These are phyloP conservation scores for Leishmania arabica DNA, from an alignment of 208 protist species.

Conservation along the genomic window DNA sequence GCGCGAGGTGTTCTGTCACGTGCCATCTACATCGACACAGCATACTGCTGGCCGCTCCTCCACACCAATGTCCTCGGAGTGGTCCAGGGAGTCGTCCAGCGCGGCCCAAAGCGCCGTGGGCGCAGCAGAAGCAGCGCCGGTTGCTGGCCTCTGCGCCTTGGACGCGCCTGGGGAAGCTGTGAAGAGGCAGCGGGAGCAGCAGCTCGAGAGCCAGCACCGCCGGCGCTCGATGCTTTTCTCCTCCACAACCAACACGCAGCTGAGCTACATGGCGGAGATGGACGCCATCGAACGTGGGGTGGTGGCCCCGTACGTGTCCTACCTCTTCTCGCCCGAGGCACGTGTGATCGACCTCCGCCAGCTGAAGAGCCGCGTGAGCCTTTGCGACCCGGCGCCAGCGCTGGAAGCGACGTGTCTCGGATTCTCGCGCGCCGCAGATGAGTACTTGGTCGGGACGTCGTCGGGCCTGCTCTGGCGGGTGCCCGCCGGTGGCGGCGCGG, in stretches of 20 bases:
- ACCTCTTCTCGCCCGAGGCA: slow-evolving; percentile 55
- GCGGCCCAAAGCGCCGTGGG: not conserved
- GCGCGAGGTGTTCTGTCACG: slow-evolving; percentile 10
- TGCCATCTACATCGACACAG: slow-evolving; percentile 17
- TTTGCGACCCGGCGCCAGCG: slow-evolving; percentile 4
- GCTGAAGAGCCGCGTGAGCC: slow-evolving; percentile 16
- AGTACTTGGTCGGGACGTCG: slow-evolving; percentile 57
- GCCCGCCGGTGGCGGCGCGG: slow-evolving; percentile 14
- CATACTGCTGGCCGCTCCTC: slow-evolving; percentile 21
- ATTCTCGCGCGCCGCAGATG: slow-evolving; percentile 45
- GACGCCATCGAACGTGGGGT: slow-evolving; percentile 39
- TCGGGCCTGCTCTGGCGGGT: slow-evolving; percentile 51
- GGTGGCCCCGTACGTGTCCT: slow-evolving; percentile 42
- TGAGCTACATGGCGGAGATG: slow-evolving; percentile 30
- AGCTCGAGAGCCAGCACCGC: not conserved
- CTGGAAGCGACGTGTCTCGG: slow-evolving; percentile 39
- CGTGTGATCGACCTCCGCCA: slow-evolving; percentile 42
- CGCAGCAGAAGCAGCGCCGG: not conserved
- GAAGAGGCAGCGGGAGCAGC: not conserved
- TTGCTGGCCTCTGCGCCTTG: not conserved
- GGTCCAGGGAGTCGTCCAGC: slow-evolving; percentile 19
- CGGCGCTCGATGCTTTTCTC: not conserved
- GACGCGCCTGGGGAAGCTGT: not conserved
- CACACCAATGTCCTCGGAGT: slow-evolving; percentile 27
- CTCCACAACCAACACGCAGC: slow-evolving; percentile 20